Conservation (phyloP, 305 asterid species). For the Fraxinus baroniana region DNA sequence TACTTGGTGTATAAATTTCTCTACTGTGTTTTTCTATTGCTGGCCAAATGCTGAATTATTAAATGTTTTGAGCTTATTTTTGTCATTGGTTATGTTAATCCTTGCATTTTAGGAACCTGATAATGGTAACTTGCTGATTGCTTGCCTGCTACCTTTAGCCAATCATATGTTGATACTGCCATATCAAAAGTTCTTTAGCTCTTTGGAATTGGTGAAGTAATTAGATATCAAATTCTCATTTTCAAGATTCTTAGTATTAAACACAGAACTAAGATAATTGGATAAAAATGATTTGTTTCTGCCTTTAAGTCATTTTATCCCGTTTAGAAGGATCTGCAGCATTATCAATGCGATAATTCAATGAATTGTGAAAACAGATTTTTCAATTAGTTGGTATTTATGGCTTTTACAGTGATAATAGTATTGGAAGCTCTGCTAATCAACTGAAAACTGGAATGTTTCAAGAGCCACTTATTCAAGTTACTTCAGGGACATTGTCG, state of each 20-base stretch:
- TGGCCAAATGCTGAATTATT: not conserved
- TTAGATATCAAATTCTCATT: not conserved
- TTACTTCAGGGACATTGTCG: slow-evolving; percentile 45
- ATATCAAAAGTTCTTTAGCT: not conserved
- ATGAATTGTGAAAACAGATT: not conserved
- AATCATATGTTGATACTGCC: not conserved
- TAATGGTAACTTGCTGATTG: not conserved
- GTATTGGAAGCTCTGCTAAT: slow-evolving; percentile 43
- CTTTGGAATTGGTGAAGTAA: not conserved
- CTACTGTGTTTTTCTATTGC: not conserved
- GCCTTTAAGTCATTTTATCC: not conserved
- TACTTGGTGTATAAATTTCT: not conserved
- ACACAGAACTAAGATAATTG: not conserved
- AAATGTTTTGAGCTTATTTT: not conserved
- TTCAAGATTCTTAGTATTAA: not conserved
- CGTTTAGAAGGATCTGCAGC: not conserved
- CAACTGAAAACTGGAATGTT: slow-evolving; percentile 37
- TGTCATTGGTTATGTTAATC: not conserved
- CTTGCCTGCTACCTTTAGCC: not conserved
- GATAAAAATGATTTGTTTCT: not conserved
- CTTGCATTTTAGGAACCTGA: not conserved
- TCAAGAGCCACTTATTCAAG: slow-evolving; percentile 56
- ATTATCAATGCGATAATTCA: not conserved
- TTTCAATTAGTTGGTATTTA: slow-evolving; percentile 16
- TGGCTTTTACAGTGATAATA: slow-evolving; percentile 54